Evolutionary conservation across 441 rosid genomes (phyloP), one percentile per base, ranked within the genome.

Genomic region (Adansonia gregorii): DNA sequence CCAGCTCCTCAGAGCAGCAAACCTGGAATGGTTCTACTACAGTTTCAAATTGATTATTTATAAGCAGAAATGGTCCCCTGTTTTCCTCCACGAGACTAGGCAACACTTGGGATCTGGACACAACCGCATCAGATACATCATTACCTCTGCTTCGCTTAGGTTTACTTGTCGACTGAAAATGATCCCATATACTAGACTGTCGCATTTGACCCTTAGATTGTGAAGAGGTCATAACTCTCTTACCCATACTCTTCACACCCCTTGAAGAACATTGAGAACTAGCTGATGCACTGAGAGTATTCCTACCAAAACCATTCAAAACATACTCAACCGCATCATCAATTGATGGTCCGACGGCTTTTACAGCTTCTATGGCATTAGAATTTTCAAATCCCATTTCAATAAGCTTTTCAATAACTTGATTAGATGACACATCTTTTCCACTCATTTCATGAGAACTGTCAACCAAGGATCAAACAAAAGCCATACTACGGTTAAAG

Each of bases 361-460:
- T 80, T 3, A 93, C 87, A 75, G 97, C 97, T 81, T 86, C 83
- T 48, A 74, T 17, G 41, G 85, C 89, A 73, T 76, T 82, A 59
- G 85, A 77, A 41, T 81, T 79, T 67, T 90, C 91, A 82, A 92
- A 94, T 59, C 98, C 95, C 97, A 93, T 93, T 78, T 89, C 91
- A 35, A 85, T 78, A 51, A 93, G 89, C 68, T 85, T 86, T 64
- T 74, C 83, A 76, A 85, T 60, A 39, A 75, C 85, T 76, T 85
- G 80, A 65, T 80, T 85, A 15, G 84, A 79, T 60, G 81, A 67
- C 64, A 77, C 63, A 24, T 52, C 76, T 39, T 65, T 35, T 14
- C 15, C 74, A 71, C 68, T 85, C 92, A 86, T 89, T 51, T 77
- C 67, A 85, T 79, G 69, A 88, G 35, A 55, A 76, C 54, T 52